Evolutionary conservation across 768 basidiomycete species (phyloP).

Genomic region (Psilocybe cubensis): DNA sequence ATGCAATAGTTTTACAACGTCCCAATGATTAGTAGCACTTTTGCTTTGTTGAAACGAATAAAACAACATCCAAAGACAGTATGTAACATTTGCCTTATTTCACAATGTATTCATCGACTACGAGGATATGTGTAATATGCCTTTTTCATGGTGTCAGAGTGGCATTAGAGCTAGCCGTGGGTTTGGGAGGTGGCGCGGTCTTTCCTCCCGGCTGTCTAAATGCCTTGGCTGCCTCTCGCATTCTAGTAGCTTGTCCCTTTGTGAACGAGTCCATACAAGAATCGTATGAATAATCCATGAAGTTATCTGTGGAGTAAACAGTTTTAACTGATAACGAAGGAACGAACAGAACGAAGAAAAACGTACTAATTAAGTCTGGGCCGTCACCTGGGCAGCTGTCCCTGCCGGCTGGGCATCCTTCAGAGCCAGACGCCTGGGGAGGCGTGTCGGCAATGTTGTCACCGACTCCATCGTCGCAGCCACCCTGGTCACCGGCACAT

Average conservation of each 20-base stretch:
- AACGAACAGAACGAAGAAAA: background rate
- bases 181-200: constrained; percentile 1
- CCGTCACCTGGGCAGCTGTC: constrained; percentile 30
- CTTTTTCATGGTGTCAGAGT: background rate
- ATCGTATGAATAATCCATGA: constrained; percentile 46
- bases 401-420: constrained; percentile 29
- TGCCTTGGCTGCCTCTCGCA: constrained; percentile 19
- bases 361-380: constrained; percentile 38
- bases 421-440: constrained; percentile 36
- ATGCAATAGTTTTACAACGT: background rate
- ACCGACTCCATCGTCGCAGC: constrained; percentile 35
- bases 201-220: constrained; percentile 3
- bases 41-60: background rate
- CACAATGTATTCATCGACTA: no score
- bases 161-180: background rate
- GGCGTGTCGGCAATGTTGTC: constrained; percentile 45
- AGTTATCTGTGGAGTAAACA: constrained; percentile 29
- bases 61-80: background rate
- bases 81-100: no score
- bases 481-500: constrained; percentile 31
- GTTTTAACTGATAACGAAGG: background rate
- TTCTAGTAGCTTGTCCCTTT: constrained; percentile 35
- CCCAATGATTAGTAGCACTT: background rate
- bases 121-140: no score
- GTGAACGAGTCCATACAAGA: constrained; percentile 43